Evolutionary conservation across 2,329 filamentous ascomycete species (phyloP).

Genomic region (Nemania serpens): DNA sequence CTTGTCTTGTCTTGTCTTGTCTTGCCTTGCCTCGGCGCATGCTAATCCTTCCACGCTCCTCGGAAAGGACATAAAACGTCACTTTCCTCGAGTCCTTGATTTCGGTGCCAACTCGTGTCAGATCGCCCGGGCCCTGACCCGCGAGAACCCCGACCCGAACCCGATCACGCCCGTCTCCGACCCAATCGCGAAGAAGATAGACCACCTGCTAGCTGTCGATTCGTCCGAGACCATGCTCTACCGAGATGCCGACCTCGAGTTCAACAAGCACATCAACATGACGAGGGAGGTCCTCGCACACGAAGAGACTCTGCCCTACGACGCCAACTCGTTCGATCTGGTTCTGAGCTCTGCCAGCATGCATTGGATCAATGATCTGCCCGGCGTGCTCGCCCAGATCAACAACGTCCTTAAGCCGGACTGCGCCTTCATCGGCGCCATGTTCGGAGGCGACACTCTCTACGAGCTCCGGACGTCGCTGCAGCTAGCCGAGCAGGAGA

Average conservation of each 20-base stretch:
- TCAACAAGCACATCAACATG: constrained; percentile 75
- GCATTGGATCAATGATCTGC: constrained; percentile 98
- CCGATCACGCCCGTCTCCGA: constrained; percentile 56
- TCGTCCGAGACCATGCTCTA: constrained; percentile 78
- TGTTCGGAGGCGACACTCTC: constrained; percentile 93
- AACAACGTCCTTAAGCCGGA: constrained; percentile 89
- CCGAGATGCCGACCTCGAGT: constrained; percentile 75
- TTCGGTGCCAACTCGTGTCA: constrained; percentile 96
- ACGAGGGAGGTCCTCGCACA: constrained; percentile 75
- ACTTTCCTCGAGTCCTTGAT: constrained; percentile 83
- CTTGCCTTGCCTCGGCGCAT: background rate
- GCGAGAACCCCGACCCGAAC: constrained; percentile 68
- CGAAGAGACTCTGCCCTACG: constrained; percentile 77
- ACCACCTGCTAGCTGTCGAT: constrained; percentile 78
- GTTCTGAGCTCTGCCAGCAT: constrained; percentile 87
- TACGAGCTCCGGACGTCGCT: constrained; percentile 92
- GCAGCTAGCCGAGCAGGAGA: constrained; percentile 89
- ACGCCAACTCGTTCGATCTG: constrained; percentile 79
- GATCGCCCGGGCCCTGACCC: constrained; percentile 79
- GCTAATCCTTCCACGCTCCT: constrained; percentile 7
- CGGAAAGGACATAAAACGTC: constrained; percentile 77
- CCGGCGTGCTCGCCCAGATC: constrained; percentile 80
- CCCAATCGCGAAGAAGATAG: constrained; percentile 73
- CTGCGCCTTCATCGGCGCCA: constrained; percentile 88
- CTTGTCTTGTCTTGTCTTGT: constrained; percentile 37